Evolutionary conservation across 2,329 filamentous ascomycete species (phyloP).

Genomic region (Clarireedia hainanense): DNA sequence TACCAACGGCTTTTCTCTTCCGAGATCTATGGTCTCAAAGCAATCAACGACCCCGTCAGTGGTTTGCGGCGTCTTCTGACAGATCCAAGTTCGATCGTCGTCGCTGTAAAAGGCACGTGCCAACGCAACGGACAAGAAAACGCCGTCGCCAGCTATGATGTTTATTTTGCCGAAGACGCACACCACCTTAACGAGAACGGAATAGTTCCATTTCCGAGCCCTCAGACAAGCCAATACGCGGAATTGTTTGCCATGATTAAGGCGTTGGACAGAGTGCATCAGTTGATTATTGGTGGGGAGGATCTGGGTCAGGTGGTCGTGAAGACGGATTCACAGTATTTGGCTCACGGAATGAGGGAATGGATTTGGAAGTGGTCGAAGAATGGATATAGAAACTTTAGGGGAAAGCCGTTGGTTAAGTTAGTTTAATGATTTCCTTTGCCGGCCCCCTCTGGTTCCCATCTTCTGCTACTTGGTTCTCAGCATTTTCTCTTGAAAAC

Average conservation of each 20-base stretch:
- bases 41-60: background rate
- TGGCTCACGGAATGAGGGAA: conserved; percentile 7
- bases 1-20: background rate
- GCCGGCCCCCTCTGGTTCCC: background rate
- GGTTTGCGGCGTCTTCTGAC: background rate
- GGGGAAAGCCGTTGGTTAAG: background rate
- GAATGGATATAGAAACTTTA: background rate
- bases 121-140: background rate
- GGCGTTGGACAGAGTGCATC: conserved; percentile 12
- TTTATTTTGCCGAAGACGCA: background rate
- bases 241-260: conserved; percentile 11
- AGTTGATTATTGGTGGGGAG: conserved; percentile 10
- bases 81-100: background rate
- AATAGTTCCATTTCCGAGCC: conserved; percentile 1
- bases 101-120: background rate
- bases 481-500: background rate
- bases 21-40: background rate
- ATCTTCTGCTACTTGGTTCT: background rate
- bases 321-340: conserved; percentile 12
- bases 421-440: background rate
- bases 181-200: background rate
- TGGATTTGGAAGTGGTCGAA: conserved; percentile 14
- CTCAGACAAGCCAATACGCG: conserved; percentile 11
- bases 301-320: conserved; percentile 13
- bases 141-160: background rate